Evolutionary conservation across 2,329 filamentous ascomycete species (phyloP).

Genomic region (Sporothrix globosa): DNA sequence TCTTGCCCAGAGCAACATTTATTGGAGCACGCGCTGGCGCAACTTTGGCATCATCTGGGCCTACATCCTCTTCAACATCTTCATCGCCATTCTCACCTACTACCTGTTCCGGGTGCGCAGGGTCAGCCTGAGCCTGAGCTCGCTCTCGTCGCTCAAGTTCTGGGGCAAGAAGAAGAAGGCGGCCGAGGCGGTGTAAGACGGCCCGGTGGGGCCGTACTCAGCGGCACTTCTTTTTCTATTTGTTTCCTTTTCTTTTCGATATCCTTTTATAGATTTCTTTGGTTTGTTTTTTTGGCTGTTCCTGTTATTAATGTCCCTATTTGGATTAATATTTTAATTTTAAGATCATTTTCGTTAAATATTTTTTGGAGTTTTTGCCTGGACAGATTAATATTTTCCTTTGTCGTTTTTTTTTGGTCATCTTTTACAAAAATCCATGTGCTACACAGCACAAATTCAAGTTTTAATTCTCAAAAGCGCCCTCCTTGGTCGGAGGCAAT

Average conservation of each 20-base stretch:
- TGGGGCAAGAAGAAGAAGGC: conserved; percentile 28
- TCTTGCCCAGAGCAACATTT: conserved; percentile 52
- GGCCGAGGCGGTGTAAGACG: background rate
- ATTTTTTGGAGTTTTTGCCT: background rate
- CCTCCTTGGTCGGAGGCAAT: too few relatives aligned
- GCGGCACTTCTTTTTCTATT: too few relatives aligned
- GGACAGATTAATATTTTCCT: background rate
- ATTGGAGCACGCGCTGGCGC: conserved; percentile 63
- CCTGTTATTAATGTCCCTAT: background rate
- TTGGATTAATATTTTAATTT: background rate
- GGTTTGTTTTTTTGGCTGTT: too few relatives aligned
- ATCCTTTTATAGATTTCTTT: background rate
- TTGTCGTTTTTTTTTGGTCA: background rate
- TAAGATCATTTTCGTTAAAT: background rate
- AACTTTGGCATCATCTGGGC: conserved; percentile 73
- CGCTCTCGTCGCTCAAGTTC: conserved; percentile 28
- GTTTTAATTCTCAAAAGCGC: background rate
- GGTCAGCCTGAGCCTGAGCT: background rate
- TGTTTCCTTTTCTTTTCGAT: background rate
- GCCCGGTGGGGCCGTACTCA: too few relatives aligned
- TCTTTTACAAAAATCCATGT: background rate
- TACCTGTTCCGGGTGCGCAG: conserved; percentile 33
- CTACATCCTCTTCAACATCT: conserved; percentile 71
- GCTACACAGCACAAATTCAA: conserved; percentile 8
- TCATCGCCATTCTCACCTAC: conserved; percentile 43